Evolutionary conservation across 768 basidiomycete species (phyloP).

Genomic region (Artomyces pyxidatus): DNA sequence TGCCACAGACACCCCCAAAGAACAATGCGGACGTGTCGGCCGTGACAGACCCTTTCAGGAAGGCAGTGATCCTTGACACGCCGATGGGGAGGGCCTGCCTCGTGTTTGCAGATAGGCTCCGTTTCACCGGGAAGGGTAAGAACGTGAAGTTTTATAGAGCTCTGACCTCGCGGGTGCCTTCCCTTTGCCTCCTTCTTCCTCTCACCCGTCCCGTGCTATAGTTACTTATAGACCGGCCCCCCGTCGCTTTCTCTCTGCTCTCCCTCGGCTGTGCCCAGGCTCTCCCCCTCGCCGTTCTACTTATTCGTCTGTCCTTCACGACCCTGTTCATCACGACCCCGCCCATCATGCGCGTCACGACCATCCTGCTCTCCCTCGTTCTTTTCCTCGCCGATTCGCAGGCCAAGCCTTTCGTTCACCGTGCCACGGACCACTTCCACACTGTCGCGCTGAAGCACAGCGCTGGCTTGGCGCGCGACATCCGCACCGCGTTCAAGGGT

Average conservation of each 20-base stretch:
- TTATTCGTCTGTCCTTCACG: slow-evolving; percentile 1
- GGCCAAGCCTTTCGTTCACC: slow-evolving; percentile 28
- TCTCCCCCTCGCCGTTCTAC: slow-evolving; percentile 3
- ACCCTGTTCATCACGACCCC: not conserved
- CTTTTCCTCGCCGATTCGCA: slow-evolving; percentile 25
- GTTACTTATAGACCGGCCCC: not conserved
- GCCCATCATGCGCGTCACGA: slow-evolving; percentile 21
- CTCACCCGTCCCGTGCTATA: not conserved
- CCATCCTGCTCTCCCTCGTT: slow-evolving; percentile 20
- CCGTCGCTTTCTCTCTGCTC: not conserved
- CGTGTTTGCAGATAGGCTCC: slow-evolving; percentile 6
- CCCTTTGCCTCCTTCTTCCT: not conserved
- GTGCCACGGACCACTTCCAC: slow-evolving; percentile 42
- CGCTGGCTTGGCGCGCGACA: slow-evolving; percentile 54
- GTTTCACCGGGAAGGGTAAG: not conserved
- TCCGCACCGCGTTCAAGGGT: slow-evolving; percentile 55
- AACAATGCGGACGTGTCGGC: not conserved
- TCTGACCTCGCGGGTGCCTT: not conserved
- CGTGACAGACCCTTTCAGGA: not conserved
- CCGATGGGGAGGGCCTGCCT: not conserved
- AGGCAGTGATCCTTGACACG: not conserved
- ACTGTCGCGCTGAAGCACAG: slow-evolving; percentile 50
- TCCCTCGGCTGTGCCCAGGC: slow-evolving; percentile 16
- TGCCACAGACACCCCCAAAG: not conserved
- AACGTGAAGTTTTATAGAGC: slow-evolving; percentile 7